These are phyloP conservation scores for Stemphylium lycopersici DNA, from an alignment of 2,329 filamentous ascomycete genomes.

Conservation along the genomic window DNA sequence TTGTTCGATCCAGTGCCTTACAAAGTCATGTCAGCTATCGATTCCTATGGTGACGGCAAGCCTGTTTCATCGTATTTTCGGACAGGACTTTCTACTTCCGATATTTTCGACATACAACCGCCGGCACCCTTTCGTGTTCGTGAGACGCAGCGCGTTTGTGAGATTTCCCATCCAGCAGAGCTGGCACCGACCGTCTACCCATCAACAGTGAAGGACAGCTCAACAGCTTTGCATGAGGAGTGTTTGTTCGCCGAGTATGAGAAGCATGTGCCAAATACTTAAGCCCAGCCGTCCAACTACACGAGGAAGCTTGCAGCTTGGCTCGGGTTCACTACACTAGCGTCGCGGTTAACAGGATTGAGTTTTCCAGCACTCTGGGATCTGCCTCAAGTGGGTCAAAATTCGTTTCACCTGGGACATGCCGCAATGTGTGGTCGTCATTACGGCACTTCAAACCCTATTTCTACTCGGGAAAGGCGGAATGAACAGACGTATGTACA, in stretches of 20 bases:
- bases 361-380: not conserved
- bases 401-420: not conserved
- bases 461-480: not conserved
- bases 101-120: not conserved
- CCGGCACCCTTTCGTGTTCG: not conserved
- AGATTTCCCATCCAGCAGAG: not conserved
- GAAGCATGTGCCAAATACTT: not conserved
- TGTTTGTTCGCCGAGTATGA: not conserved
- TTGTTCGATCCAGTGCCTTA: not conserved
- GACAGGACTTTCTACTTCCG: not conserved
- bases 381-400: not conserved
- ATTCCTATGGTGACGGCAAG: not conserved
- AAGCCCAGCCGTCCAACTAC: not conserved
- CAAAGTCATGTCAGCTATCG: not conserved
- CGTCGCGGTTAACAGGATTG: not conserved
- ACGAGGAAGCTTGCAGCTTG: not conserved
- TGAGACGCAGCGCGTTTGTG: not conserved
- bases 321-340: not conserved
- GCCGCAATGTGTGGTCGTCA: not conserved
- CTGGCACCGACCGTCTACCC: not conserved
- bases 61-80: not conserved
- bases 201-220: not conserved
- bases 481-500: not conserved
- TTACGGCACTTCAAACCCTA: not conserved
- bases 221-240: not conserved